Evolutionary conservation across 352 stramenopile genomes (phyloP), one percentile per base, ranked within the genome.

Genomic region (Phytophthora sojae): DNA sequence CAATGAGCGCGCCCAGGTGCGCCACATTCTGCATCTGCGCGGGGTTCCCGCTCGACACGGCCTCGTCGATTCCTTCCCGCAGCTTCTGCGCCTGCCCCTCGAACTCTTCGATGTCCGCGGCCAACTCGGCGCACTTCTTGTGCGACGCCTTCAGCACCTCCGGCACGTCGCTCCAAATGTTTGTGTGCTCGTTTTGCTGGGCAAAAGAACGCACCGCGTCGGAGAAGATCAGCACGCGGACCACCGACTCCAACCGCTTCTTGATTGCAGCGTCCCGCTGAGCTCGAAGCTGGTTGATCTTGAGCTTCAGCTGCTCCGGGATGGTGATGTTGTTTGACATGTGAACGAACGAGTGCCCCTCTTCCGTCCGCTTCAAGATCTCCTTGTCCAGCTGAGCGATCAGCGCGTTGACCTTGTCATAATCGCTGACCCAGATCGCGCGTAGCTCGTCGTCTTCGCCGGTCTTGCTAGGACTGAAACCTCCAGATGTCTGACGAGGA

Each of bases 211-310:
- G 81, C 45, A 90, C 74, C n/a, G 81, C 69, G 9, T 78, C 66
- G 1, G 82, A 87, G 57, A 85, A 90, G 42, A 90, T 77, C 25
- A 90, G 69, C 35, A 90, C 82, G 53, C 84, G 83, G 35, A 81
- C 74, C 19, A 86, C 61, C 6, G 79, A 77, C 47, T 82, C 63
- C 23, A 77, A 75, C 19, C 83, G 75, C 47, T 73, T 72, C n/a
- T 78, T 79, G 6, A 75, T 50, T 11, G 75, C 74, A n/a, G 64
- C 25, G 15, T 80, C 69, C 15, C 86, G 64, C 57, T 70, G 59
- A 12, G 35, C 45, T 17, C 66, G 65, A 42, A 86, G 77, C 8
- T 79, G 67, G 14, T 66, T 62, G 26, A 89, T 81, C 67, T 76
- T 73, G 25, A 77, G 50, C 66, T 83, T 86, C 14, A 91, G 58